Percentiles rank a stretch among this genome's conserved stretches.
These are phyloP conservation scores for Gentiana straminea DNA, from an alignment of 257 asterid genomes.

Conservation along the genomic window DNA sequence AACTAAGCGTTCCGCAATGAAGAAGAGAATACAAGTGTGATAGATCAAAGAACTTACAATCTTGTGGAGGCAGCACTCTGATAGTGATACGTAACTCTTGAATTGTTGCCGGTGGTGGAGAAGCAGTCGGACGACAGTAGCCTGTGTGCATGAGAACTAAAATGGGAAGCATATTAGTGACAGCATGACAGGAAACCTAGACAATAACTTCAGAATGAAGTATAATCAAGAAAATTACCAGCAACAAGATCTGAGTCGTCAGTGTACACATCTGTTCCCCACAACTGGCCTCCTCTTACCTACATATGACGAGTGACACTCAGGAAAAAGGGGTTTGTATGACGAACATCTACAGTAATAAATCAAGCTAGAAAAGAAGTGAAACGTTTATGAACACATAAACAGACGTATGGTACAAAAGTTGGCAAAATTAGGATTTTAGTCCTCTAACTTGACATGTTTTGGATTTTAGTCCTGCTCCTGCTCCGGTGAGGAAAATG, in stretches of 20 bases:
- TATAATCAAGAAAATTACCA: slow-evolving; percentile 35
- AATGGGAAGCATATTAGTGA: slow-evolving; percentile 28
- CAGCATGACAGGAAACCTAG: slow-evolving; percentile 1
- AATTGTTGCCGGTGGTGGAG: slow-evolving; percentile 84
- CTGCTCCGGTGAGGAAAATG: no score
- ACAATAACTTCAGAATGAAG: slow-evolving; percentile 2
- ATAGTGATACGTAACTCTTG: slow-evolving; percentile 81
- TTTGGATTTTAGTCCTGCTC: no score
- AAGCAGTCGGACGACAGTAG: slow-evolving; percentile 84
- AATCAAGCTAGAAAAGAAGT: no score
- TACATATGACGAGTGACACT: slow-evolving; percentile 29
- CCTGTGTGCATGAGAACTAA: slow-evolving; percentile 98
- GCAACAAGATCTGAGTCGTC: slow-evolving; percentile 99
- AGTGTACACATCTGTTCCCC: slow-evolving; percentile 97
- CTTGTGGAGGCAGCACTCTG: slow-evolving; percentile 90
- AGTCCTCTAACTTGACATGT: no score
- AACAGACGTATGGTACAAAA: no score
- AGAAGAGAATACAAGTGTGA: no score
- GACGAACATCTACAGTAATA: no score
- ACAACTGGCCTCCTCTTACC: slow-evolving; percentile 95
- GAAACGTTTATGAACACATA: no score
- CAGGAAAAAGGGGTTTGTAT: slow-evolving; percentile 8
- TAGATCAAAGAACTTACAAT: slow-evolving; percentile 34
- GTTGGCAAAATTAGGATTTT: no score
- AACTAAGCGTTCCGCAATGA: no score